Conservation (phyloP, 495 filamentous ascomycete genomes). For the Penicillium chermesinum region DNA sequence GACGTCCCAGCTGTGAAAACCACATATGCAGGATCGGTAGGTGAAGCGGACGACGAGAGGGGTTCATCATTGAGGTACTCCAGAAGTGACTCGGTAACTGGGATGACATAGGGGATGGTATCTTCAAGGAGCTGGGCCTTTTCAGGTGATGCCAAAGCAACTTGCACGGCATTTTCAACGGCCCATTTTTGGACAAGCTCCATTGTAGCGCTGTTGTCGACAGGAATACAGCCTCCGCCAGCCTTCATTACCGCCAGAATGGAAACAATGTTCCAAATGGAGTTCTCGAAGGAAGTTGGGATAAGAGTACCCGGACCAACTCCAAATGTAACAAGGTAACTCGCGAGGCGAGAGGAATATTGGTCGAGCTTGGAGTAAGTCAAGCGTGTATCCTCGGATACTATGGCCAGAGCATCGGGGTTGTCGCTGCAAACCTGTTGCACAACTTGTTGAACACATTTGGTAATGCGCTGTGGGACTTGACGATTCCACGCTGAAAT, state of each 20-base stretch:
- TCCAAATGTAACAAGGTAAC: slow-evolving; percentile 35
- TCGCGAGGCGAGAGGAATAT: slow-evolving; percentile 41
- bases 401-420: slow-evolving; percentile 36
- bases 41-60: slow-evolving; percentile 10
- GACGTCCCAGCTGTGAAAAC: slow-evolving; percentile 49
- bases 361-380: slow-evolving; percentile 48
- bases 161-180: slow-evolving; percentile 34
- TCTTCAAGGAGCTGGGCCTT: slow-evolving; percentile 33
- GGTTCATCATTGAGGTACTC: slow-evolving; percentile 27
- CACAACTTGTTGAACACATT: slow-evolving; percentile 41
- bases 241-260: slow-evolving; percentile 41
- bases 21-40: slow-evolving; percentile 41
- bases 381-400: slow-evolving; percentile 45
- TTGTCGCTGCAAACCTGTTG: slow-evolving; percentile 31
- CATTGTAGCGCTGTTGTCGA: slow-evolving; percentile 21
- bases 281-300: slow-evolving; percentile 37
- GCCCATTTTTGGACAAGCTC: slow-evolving; percentile 33
- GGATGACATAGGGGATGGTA: slow-evolving; percentile 36
- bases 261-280: slow-evolving; percentile 35
- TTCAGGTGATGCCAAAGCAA: slow-evolving; percentile 40
- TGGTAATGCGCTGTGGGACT: slow-evolving; percentile 29
- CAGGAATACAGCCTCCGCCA: slow-evolving; percentile 41
- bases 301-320: slow-evolving; percentile 34
- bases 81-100: slow-evolving; percentile 34
- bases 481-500: slow-evolving; percentile 44